Evolutionary conservation across 169 alveolate genomes (phyloP), one percentile per base, ranked within the genome.

Genomic region (Cryptosporidium viatorum): DNA sequence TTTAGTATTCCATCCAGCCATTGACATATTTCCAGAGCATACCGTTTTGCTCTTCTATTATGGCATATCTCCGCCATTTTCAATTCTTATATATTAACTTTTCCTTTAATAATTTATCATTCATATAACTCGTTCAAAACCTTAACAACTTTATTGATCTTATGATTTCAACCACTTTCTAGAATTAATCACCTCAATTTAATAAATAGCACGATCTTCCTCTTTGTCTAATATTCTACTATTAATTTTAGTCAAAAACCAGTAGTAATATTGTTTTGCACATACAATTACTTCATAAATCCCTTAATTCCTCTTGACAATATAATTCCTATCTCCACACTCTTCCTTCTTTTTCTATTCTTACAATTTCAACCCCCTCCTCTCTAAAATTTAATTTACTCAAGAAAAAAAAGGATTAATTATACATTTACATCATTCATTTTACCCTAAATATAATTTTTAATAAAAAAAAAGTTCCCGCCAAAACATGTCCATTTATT

Each of bases 21-120:
- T 65, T 80, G 89, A 23, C 73, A 50, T 60, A 80, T 80, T 26
- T 80, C 89, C n/a, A 60, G 29, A 8, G 89, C 89, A 80, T 80
- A 80, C 29, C 89, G 62, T 12, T 80, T 80, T 21, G 89, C 89
- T 39, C 62, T 80, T 65, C 89, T 80, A 80, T 80, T 62, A 41
- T 59, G 48, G 18, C 89, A 80, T 18, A 37, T 21, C 18, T 80
- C 89, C 10, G 29, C 33, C 89, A 80, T 80, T 62, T 23, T 65
- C 67, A 23, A 16, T 26, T 10, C 2, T 26, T 23, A 23, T 67
- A 67, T 31, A 41, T 41, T 41, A 0, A 26, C 3, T 37, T 37
- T 8, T 21, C 41, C 14, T 8, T 31, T 3, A n/a, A 55, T 55
- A 18, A 21, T 26, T 10, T 7, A 1, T 29, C 67, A 55, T 23